Evolutionary conservation across 169 alveolate species (phyloP), one percentile per base, ranked within the genome.

Genomic region (Plasmodium inui): DNA sequence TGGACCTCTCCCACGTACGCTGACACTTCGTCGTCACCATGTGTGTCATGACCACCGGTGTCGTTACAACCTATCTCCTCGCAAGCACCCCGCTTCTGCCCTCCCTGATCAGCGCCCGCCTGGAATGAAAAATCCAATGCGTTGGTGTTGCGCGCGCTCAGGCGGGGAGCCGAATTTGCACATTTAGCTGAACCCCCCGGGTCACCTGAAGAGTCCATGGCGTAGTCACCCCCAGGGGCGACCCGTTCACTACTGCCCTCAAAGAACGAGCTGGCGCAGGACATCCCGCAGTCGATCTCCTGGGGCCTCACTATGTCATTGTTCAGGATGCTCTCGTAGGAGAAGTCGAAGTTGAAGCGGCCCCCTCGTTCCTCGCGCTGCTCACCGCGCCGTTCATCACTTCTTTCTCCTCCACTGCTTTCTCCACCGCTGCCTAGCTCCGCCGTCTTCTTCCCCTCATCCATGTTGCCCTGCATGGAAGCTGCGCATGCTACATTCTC

Each of bases 201-300:
- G 55, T 44, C 22, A 50, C 61, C 22, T 14, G 61, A 12, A 50
- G 61, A 12, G 1, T 50, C 61, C 61, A 14, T 14, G 8, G 22
- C 26, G 61, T 50, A 50, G 8, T 50, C 61, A 2, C 61, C 70
- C 37, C 37, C 82, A 61, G 39, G 57, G 10, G 28, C 26, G 30
- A 82, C 41, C 41, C 44, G 53, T 50, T 85, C 93, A 85, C 26
- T 22, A 85, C 26, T 22, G 22, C 41, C 17, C 26, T 85, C 93
- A 74, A 30, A 26, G 80, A 85, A 50, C 37, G 93, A 85, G 41
- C 93, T 85, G 6, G 85, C 67, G 28, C 93, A 85, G 8, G 93
- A 85, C 93, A 85, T 85, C 10, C 93, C 93, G 41, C 93, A 85
- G 67, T 85, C 93, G 12, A 85, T 85, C 61, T 85, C 93, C 61